Conservation (phyloP, 2,329 filamentous ascomycete species). For the Helotiales sp. region DNA sequence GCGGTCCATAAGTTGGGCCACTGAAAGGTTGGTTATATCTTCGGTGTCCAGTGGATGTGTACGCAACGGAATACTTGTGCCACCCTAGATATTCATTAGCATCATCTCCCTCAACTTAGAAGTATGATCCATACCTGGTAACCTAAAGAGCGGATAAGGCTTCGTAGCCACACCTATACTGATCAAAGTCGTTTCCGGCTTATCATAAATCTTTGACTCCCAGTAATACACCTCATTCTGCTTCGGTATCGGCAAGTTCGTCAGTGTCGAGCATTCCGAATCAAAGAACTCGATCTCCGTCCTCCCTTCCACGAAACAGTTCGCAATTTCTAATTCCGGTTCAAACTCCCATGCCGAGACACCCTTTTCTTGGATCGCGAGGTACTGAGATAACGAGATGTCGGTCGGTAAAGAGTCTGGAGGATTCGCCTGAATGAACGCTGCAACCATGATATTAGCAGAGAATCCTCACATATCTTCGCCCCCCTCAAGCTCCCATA, state of each 20-base stretch:
- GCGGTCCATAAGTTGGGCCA: constrained; percentile 78
- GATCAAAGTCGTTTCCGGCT: constrained; percentile 84
- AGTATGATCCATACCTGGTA: constrained; percentile 73
- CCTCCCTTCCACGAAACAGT: constrained; percentile 95
- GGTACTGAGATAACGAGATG: constrained; percentile 95
- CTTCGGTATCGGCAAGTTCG: constrained; percentile 91
- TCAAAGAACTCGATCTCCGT: constrained; percentile 99
- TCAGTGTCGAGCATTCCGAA: constrained; percentile 85
- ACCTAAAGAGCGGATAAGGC: constrained; percentile 90
- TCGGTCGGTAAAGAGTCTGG: constrained; percentile 95
- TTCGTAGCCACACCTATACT: constrained; percentile 96
- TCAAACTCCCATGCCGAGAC: constrained; percentile 99
- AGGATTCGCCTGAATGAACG: constrained; percentile 91
- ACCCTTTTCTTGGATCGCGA: constrained; percentile 98
- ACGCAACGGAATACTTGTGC: constrained; percentile 91
- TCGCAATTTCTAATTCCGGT: constrained; percentile 97
- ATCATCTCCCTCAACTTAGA: background rate
- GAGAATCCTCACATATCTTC: background rate
- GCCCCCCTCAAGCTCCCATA: background rate
- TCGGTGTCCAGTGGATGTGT: constrained; percentile 84
- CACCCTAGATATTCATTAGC: constrained; percentile 61
- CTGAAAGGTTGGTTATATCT: constrained; percentile 93
- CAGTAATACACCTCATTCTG: constrained; percentile 99
- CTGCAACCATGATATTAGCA: constrained; percentile 53
- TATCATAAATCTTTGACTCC: constrained; percentile 98